These are phyloP conservation scores for Magnaporthiopsis incrustans DNA, from an alignment of 2,329 filamentous ascomycete species.

Conservation along the genomic window DNA sequence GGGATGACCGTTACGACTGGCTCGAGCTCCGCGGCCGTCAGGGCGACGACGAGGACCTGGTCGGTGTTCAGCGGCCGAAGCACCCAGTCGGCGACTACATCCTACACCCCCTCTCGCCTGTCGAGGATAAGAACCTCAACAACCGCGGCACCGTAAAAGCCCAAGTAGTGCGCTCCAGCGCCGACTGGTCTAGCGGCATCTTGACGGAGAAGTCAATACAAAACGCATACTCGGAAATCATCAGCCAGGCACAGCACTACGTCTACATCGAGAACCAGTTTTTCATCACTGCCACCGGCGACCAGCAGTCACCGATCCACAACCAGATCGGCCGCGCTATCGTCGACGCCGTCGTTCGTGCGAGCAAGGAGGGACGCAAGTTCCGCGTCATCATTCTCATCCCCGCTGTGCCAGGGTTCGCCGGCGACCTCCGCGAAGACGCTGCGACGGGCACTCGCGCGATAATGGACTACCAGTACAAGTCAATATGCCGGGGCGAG, in stretches of 20 bases:
- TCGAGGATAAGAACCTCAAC: constrained; percentile 56
- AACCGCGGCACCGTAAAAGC: constrained; percentile 68
- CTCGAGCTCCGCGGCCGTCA: constrained; percentile 68
- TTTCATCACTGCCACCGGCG: constrained; percentile 90
- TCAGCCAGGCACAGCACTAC: constrained; percentile 79
- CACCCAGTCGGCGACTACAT: constrained; percentile 85
- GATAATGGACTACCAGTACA: constrained; percentile 99
- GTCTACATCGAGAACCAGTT: constrained; percentile 99
- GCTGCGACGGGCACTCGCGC: constrained; percentile 80
- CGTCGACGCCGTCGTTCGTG: constrained; percentile 79
- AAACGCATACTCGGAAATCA: constrained; percentile 78
- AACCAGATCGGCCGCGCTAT: constrained; percentile 86
- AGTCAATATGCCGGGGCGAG: constrained; percentile 85
- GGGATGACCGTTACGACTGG: constrained; percentile 78
- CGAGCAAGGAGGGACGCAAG: constrained; percentile 73
- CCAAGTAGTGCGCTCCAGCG: constrained; percentile 82
- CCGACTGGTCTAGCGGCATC: constrained; percentile 91
- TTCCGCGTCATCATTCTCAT: constrained; percentile 89
- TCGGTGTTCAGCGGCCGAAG: constrained; percentile 81
- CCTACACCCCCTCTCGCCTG: constrained; percentile 65
- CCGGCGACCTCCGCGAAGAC: constrained; percentile 77
- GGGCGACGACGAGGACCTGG: constrained; percentile 72
- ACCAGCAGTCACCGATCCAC: constrained; percentile 76
- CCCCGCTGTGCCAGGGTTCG: constrained; percentile 87
- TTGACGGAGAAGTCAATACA: constrained; percentile 78